Evolutionary conservation across 495 filamentous ascomycete genomes (phyloP).

Genomic region (Hyaloscypha finlandica): DNA sequence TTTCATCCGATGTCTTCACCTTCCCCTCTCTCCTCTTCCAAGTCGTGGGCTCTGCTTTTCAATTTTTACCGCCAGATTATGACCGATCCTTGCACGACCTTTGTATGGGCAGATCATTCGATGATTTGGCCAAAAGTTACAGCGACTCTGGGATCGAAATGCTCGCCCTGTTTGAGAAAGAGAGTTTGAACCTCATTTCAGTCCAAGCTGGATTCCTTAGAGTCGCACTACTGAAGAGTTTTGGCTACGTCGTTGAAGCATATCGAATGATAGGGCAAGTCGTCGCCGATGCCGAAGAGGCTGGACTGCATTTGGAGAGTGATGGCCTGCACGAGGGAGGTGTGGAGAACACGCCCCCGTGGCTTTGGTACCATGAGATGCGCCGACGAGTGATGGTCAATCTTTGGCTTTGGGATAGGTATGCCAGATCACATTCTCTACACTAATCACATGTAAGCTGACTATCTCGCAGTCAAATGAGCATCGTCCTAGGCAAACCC

Average conservation of each 20-base stretch:
- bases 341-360: background rate
- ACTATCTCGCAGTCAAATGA: background rate
- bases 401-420: background rate
- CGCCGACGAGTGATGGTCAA: background rate
- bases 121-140: conserved; percentile 1
- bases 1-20: background rate
- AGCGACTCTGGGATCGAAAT: background rate
- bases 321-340: background rate
- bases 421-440: background rate
- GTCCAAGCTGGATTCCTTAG: background rate
- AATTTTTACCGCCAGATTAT: background rate
- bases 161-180: background rate
- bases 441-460: background rate
- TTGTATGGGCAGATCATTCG: background rate
- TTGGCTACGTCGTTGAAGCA: background rate
- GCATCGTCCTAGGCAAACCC: background rate
- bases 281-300: background rate
- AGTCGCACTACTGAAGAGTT: background rate
- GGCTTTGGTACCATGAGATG: background rate
- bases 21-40: background rate
- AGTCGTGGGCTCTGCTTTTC: background rate
- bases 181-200: background rate
- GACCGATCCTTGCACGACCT: background rate
- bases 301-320: background rate
- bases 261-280: background rate